Evolutionary conservation across 2,329 filamentous ascomycete species (phyloP).

Genomic region (Exophiala lecanii-corni): DNA sequence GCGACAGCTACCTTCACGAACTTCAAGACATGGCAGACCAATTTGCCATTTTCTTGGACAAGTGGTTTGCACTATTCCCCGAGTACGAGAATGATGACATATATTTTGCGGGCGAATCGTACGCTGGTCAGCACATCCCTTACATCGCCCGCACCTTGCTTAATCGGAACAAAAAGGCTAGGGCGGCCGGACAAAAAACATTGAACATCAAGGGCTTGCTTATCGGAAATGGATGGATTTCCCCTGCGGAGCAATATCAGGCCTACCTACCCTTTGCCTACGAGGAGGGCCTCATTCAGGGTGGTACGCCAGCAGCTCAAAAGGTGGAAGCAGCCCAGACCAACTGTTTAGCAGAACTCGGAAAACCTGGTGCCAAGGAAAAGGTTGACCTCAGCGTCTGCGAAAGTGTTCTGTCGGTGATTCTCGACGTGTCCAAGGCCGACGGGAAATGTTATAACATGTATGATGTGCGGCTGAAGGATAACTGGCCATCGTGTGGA

Average conservation of each 20-base stretch:
- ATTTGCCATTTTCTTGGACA: constrained; percentile 83
- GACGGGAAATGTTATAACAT: constrained; percentile 76
- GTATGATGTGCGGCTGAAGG: constrained; percentile 88
- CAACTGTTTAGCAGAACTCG: constrained; percentile 60
- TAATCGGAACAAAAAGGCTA: constrained; percentile 69
- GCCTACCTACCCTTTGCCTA: constrained; percentile 80
- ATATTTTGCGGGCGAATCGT: constrained; percentile 93
- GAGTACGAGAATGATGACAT: constrained; percentile 88
- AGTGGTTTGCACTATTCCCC: constrained; percentile 85
- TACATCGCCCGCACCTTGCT: constrained; percentile 92
- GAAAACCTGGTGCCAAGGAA: constrained; percentile 54
- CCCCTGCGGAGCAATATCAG: constrained; percentile 82
- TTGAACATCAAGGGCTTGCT: constrained; percentile 84
- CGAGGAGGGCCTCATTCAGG: constrained; percentile 66
- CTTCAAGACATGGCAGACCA: constrained; percentile 84
- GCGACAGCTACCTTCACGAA: constrained; percentile 78
- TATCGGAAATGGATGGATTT: constrained; percentile 98
- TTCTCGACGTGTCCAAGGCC: constrained; percentile 63
- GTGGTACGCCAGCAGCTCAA: constrained; percentile 59
- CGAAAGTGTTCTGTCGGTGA: constrained; percentile 68
- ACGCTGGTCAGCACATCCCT: constrained; percentile 93
- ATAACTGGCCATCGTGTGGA: constrained; percentile 77
- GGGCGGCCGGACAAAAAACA: constrained; percentile 36
- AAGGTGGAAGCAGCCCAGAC: constrained; percentile 65
- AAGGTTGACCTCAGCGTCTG: constrained; percentile 67